Conservation (phyloP, 2,329 filamentous ascomycete species). For the Corynespora cassiicola region DNA sequence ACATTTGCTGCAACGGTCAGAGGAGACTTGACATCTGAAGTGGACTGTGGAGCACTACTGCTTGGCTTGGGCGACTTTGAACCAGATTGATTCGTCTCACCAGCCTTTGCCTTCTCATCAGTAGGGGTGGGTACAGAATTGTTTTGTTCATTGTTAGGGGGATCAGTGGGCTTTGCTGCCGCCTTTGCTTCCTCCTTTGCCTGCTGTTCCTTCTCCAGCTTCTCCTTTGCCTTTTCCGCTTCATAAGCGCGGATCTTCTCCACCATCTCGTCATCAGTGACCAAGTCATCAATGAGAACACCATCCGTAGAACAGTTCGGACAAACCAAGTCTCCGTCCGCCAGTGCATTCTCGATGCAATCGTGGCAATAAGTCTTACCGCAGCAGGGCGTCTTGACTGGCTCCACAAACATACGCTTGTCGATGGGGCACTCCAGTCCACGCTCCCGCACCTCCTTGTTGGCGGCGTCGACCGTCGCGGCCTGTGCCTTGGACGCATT, state of each 20-base stretch:
- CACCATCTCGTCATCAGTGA: conserved; percentile 77
- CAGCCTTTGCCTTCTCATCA: conserved; percentile 28
- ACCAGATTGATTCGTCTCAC: conserved; percentile 22
- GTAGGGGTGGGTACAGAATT: conserved; percentile 27
- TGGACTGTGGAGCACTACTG: conserved; percentile 19
- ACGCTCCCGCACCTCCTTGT: conserved; percentile 85
- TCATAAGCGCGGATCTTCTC: conserved; percentile 80
- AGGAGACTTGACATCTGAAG: conserved; percentile 29
- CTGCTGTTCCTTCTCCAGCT: conserved; percentile 50
- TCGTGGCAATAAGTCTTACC: conserved; percentile 98
- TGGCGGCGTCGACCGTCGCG: conserved; percentile 76
- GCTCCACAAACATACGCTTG: conserved; percentile 97
- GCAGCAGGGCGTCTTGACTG: conserved; percentile 99
- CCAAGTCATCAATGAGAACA: conserved; percentile 90
- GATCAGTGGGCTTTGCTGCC: conserved; percentile 31
- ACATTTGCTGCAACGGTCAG: conserved; percentile 27
- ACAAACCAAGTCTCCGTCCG: conserved; percentile 97
- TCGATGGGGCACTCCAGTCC: conserved; percentile 95
- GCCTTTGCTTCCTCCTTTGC: conserved; percentile 44
- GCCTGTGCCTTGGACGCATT: conserved; percentile 84
- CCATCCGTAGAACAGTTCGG: conserved; percentile 90
- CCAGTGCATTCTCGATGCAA: conserved; percentile 98
- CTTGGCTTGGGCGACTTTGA: conserved; percentile 24
- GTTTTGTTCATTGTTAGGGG: conserved; percentile 30
- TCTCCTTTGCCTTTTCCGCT: conserved; percentile 56